These are phyloP conservation scores for Debaryomycetaceae sp. DNA, from an alignment of 1,139 yeast genomes.

Conservation along the genomic window DNA sequence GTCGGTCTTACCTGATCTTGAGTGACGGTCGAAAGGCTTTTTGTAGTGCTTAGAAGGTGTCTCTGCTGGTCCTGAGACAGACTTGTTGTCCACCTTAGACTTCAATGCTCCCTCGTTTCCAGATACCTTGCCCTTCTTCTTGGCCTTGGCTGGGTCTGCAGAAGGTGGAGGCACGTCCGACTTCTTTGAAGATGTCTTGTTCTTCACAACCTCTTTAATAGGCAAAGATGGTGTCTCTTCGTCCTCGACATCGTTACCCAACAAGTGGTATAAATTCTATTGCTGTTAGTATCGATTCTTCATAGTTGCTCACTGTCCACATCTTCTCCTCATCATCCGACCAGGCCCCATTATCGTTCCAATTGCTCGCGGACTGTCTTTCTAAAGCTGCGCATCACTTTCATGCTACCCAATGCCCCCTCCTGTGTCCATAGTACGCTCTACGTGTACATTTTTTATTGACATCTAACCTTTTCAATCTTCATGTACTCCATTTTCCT, in stretches of 20 bases:
- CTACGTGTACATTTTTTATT: no score
- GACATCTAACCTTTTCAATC: neutral
- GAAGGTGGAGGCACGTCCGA: slow-evolving; percentile 79
- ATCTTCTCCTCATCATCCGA: no score
- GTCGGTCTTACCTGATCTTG: slow-evolving; percentile 80
- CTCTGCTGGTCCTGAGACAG: slow-evolving; percentile 56
- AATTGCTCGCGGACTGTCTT: neutral
- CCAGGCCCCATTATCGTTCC: neutral
- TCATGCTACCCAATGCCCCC: no score
- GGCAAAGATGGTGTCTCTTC: slow-evolving; percentile 47
- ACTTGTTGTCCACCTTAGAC: slow-evolving; percentile 72
- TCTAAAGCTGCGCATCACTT: neutral
- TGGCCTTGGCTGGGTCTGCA: slow-evolving; percentile 79
- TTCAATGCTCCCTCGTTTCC: slow-evolving; percentile 92
- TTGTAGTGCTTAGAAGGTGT: slow-evolving; percentile 56
- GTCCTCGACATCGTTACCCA: slow-evolving; percentile 80
- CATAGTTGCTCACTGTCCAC: neutral
- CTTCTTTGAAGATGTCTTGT: slow-evolving; percentile 84
- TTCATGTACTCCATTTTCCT: neutral
- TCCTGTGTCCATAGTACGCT: no score
- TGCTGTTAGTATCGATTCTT: slow-evolving; percentile 15
- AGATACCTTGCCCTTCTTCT: slow-evolving; percentile 63
- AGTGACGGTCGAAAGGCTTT: slow-evolving; percentile 76
- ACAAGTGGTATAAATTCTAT: slow-evolving; percentile 48
- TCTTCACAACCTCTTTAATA: slow-evolving; percentile 77